Base-by-base conservation (phyloP, 2,329 filamentous ascomycete species). In the Colletotrichum plurivorum region DNA sequence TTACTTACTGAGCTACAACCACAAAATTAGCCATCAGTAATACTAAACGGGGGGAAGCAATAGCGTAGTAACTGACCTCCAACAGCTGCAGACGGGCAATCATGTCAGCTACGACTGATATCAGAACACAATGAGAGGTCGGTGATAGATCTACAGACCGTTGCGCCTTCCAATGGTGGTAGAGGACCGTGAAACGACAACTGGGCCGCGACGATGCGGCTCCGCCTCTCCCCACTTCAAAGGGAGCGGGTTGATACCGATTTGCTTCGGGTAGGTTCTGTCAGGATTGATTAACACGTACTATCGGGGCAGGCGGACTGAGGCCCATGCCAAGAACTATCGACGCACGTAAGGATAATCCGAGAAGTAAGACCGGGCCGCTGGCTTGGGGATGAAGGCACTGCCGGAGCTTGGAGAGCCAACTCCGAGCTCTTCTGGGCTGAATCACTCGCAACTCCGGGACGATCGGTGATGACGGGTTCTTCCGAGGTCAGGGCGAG, bases 231-330 rank as follows among this genome's bases (percentile, higher is more conserved):
- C 95, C 95, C 95, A 98, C 73, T 93, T 87, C 86, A 98, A 90
- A 22, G 90, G 89, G 59, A 98, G 84, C n/a, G 95, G 95, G 73
- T 97, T 93, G 80, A 98, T 95, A 71, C 95, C 95, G 73, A 93
- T 94, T 82, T 98, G 95, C 74, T 94, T 94, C 31, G 95, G 95
- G 80, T 98, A 98, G 6, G 95, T 97, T 58, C 88, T 89, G 48
- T 22, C 13, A 58, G 60, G 39, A 16, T 12, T 22, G 7, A 22
- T 57, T 25, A 52, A 31, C 15, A 25, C 41, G 64, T 13, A 41
- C 56, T 15, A 39, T 16, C 15, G 22, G 25, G 10, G 13, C 22
- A 27, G 51, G 22, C 13, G 22, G 31, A 20, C 7, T 41, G 31
- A 36, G 20, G 31, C 25, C 27, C 56, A 45, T 48, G 18, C 27